Conservation (phyloP, 306 rosid genomes). For the Cucurbita ficifolia region DNA sequence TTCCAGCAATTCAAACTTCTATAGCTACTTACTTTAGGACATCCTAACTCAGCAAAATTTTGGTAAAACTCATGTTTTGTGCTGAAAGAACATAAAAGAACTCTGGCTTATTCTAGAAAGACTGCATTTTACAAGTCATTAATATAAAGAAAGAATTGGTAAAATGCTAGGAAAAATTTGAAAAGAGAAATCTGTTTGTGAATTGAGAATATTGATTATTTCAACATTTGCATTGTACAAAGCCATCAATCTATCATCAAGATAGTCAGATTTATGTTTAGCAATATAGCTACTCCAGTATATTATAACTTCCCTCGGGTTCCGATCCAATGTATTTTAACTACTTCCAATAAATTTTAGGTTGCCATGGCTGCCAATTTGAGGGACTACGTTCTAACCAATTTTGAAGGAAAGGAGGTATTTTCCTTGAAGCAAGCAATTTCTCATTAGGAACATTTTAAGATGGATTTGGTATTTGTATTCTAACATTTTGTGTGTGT, state of each 20-base stretch:
- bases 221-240: neutral
- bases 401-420: conserved; percentile 74
- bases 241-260: neutral
- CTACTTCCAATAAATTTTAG: conserved; percentile 22
- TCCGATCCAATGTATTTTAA: neutral
- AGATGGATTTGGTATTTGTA: neutral
- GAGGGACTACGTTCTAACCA: conserved; percentile 58
- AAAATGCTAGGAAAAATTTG: neutral
- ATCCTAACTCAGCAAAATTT: no score
- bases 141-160: neutral
- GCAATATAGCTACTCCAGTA: neutral
- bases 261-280: neutral
- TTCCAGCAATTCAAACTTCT: no score
- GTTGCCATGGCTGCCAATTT: conserved; percentile 93
- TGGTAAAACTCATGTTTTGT: no score
- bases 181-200: neutral
- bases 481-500: neutral
- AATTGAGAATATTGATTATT: neutral
- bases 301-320: neutral
- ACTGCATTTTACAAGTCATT: neutral
- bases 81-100: neutral
- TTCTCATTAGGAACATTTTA: neutral
- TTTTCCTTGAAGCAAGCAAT: neutral
- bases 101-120: neutral
- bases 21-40: no score